Base-by-base conservation (phyloP, 805 yeast genomes). In the Metschnikowia drakensbergensis region DNA sequence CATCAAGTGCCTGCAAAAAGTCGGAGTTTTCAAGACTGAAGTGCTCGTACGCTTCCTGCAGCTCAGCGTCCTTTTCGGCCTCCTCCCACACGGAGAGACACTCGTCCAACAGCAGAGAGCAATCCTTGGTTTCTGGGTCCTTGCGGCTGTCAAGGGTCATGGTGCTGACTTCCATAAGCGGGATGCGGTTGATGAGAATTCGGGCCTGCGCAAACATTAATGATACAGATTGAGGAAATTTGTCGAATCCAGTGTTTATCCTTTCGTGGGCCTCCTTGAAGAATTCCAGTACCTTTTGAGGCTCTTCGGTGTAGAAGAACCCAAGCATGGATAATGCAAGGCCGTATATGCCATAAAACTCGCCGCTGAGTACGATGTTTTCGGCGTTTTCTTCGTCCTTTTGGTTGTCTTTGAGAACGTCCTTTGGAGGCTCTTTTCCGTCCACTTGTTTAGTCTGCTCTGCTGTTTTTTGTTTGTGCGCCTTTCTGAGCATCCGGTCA, bases 221-320 rank as follows among this genome's bases (percentile, higher is more conserved):
- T 10, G 76, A 71, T 6, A 68, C 56, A 6, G 80, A 72, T 1
- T 76, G 71, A 0, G 81, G 75, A 52, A 68, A 75, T 41, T 68
- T 62, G 8, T 72, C 77, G 37, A 81, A 65, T 0, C 96, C 96
- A 10, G 70, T 57, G 5, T 75, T 76, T 27, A 81, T 71, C 54
- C 96, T 77, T 51, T 88, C 96, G 23, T 85, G 51, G 4, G 96
- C 86, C 35, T 86, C 88, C 9, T 78, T 79, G 46, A 88, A 82
- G 62, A 74, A 87, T 42, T 80, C 86, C 8, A 66, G 63, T 6
- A 84, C 75, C 28, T 67, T 57, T n/a, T 66, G 63, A 6, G 48
- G 67, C 11, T 70, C 75, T n/a, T 66, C 76, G 8, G 72, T 66
- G 53, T 80, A 75, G 66, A 81, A 85, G 32, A 72, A 71, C 1